phyloP scores from a whole-genome alignment of 1,284 basidiomycete genomes.

The Heliocybe sulcata region DNA sequence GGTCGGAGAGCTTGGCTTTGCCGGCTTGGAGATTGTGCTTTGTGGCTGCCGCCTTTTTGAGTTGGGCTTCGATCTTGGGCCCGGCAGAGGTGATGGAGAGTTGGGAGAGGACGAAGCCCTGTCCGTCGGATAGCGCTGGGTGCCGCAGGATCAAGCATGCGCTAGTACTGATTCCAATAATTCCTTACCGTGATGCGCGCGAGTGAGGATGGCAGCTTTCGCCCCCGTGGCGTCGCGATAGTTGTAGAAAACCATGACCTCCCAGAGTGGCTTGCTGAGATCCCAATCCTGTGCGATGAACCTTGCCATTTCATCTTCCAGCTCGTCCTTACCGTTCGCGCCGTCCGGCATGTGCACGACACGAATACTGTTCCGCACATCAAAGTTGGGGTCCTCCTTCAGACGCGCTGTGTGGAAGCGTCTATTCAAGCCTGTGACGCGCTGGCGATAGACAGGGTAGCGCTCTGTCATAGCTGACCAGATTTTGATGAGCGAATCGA shows the following conservation, averaged over 20 bases:
- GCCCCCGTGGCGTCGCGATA: constrained; percentile 21
- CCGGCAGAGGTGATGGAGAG: constrained; percentile 18
- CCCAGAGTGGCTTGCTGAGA: constrained; percentile 19
- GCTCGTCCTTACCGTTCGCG: constrained; percentile 17
- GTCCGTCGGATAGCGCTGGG: constrained; percentile 3
- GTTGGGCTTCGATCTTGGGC: constrained; percentile 1
- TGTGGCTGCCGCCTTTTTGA: neutral
- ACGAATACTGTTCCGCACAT: constrained; percentile 17
- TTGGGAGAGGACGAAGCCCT: constrained; percentile 22
- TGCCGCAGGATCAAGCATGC: neutral
- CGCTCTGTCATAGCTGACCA: constrained; percentile 2
- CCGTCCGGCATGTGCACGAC: constrained; percentile 16
- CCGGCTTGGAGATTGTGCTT: constrained; percentile 8
- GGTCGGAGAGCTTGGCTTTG: constrained; percentile 4
- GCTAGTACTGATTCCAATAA: neutral
- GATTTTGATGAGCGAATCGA: neutral
- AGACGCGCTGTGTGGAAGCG: constrained; percentile 19
- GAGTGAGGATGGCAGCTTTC: constrained; percentile 17
- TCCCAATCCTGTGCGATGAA: constrained; percentile 24
- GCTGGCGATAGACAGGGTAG: constrained; percentile 20
- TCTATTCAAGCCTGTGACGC: constrained; percentile 15
- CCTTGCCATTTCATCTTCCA: constrained; percentile 20
- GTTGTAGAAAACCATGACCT: constrained; percentile 20
- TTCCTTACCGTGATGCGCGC: constrained; percentile 14
- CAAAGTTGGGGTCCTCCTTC: constrained; percentile 20